Base-by-base conservation (phyloP, 768 basidiomycete genomes). In the Suillus americanus region DNA sequence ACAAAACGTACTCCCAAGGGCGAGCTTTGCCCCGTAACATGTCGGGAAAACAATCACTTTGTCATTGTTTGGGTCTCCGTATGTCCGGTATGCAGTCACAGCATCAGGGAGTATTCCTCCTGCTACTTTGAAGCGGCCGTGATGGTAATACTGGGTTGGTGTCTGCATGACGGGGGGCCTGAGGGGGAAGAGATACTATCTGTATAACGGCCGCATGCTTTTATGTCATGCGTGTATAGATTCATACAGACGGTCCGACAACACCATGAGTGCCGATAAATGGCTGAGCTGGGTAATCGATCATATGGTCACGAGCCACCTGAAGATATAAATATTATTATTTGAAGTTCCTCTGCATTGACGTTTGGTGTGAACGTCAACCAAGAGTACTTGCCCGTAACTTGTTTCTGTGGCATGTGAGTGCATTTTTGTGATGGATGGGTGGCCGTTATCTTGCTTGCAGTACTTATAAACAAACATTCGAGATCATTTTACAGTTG, bases 21-120 rank as follows among this genome's bases (percentile, higher is more conserved):
- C 67, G 45, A 88, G 77, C 46, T 81, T 81, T 25, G 73, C 84
- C 0, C 85, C 85, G 68, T 84, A 87, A 67, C 81, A 86, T 10
- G 84, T 85, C 13, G 86, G 85, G 68, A 83, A 85, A 16, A 87
- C 83, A 41, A 85, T 79, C 23, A 71, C 56, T 66, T 85, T 87
- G 5, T 85, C 86, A 53, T 84, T 86, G 6, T 71, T 70, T 0
- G 80, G 78, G 64, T 83, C 74, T 14, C 86, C 85, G 69, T 85
- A 86, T 8, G 84, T 83, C 41, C 82, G 77, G 69, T 83, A 87
- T 28, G 86, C 86, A 1, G 86, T 87, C 40, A 86, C 68, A 9
- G 85, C 86, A 62, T 86, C 80, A 14, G 86, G 84, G 16, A 87
- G 71, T 6, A 83, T 72, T 23, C 86, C 86, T 2, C 86, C 86